Evolutionary conservation across 139 green algal genomes (phyloP).

Genomic region (Helicosporidium sp.): DNA sequence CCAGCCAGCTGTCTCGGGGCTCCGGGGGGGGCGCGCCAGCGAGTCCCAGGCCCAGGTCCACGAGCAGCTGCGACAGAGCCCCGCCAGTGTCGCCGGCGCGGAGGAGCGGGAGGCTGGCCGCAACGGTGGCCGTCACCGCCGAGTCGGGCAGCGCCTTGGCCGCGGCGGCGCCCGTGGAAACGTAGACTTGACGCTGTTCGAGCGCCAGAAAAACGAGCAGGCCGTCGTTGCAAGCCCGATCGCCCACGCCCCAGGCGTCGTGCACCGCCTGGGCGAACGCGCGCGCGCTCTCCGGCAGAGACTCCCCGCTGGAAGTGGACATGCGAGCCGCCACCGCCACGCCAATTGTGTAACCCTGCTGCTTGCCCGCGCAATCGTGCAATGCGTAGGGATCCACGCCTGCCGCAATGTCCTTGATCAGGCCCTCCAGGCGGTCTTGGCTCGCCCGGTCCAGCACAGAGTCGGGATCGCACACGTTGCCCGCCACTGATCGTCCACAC

Average conservation of each 20-base stretch:
- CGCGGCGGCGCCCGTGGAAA: constrained; percentile 20
- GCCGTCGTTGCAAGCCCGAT: constrained; percentile 39
- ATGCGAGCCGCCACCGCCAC: neutral
- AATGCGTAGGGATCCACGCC: constrained; percentile 20
- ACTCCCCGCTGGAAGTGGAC: no score
- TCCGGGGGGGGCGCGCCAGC: constrained; percentile 5
- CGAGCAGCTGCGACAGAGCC: constrained; percentile 23
- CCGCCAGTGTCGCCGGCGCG: constrained; percentile 17
- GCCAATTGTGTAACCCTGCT: constrained; percentile 22
- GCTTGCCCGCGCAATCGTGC: constrained; percentile 1
- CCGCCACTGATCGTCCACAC: constrained; percentile 9
- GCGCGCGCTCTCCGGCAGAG: no score
- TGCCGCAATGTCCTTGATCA: constrained; percentile 23
- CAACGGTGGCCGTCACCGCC: constrained; percentile 18
- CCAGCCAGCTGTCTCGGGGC: constrained; percentile 8
- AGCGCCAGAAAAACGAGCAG: constrained; percentile 40
- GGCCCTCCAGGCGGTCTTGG: constrained; percentile 25
- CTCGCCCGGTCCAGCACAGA: constrained; percentile 11
- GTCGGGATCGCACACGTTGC: constrained; percentile 37
- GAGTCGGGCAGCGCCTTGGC: constrained; percentile 7
- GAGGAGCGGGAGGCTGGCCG: constrained; percentile 19
- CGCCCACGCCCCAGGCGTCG: constrained; percentile 42
- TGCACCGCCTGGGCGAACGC: constrained; percentile 31
- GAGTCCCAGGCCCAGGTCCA: constrained; percentile 30
- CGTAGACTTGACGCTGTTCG: constrained; percentile 30